Percentiles rank a stretch among this genome's conserved stretches.
Evolutionary conservation across 2,329 filamentous ascomycete genomes (phyloP).

Genomic region (Sporothrix humicola): DNA sequence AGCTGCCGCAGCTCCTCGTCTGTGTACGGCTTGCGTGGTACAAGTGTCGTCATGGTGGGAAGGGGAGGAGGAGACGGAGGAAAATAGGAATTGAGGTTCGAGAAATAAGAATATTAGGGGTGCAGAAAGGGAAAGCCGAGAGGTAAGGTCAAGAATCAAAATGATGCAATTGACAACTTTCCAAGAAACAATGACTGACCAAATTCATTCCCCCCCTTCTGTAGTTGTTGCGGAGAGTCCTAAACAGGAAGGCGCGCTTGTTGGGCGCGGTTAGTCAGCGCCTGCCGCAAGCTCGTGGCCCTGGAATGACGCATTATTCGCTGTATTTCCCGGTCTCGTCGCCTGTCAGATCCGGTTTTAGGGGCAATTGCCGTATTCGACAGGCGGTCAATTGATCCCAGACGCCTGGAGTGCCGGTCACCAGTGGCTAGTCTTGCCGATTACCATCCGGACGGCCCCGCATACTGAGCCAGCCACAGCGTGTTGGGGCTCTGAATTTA

Average conservation of each 20-base stretch:
- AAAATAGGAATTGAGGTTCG: background rate
- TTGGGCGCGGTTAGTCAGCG: slow-evolving; percentile 15
- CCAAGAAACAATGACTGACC: background rate
- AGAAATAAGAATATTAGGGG: background rate
- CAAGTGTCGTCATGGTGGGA: slow-evolving; percentile 75
- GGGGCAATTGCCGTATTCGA: background rate
- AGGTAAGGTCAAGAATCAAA: background rate
- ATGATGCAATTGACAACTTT: slow-evolving; percentile 13
- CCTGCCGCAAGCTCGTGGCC: slow-evolving; percentile 11
- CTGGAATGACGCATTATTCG: slow-evolving; percentile 26
- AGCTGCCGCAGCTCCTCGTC: slow-evolving; percentile 78
- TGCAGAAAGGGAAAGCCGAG: background rate
- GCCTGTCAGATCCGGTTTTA: slow-evolving; percentile 11
- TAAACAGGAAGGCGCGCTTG: slow-evolving; percentile 16
- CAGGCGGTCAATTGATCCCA: background rate
- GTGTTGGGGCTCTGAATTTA: slow-evolving; percentile 17
- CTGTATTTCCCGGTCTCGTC: slow-evolving; percentile 4
- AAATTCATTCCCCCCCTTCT: background rate
- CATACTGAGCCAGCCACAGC: background rate
- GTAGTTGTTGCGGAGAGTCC: slow-evolving; percentile 8
- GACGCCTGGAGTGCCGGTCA: background rate
- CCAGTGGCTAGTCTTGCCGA: background rate
- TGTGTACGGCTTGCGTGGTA: slow-evolving; percentile 77
- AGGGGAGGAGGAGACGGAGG: background rate
- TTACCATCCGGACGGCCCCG: slow-evolving; percentile 20